Conservation (phyloP, 2,329 filamentous ascomycete species). For the Aspergillus tubingensis region DNA sequence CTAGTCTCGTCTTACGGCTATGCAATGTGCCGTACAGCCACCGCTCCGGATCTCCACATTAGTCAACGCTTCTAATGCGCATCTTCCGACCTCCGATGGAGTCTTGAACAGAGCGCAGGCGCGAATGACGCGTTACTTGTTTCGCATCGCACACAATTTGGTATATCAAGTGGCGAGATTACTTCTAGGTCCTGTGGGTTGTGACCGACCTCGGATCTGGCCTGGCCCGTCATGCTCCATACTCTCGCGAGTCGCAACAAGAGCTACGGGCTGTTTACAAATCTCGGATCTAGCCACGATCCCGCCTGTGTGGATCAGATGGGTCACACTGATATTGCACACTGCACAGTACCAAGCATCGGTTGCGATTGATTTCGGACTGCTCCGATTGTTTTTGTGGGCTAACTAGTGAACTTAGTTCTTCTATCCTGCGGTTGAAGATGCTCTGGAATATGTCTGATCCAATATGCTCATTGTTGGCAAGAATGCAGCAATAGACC, state of each 20-base stretch:
- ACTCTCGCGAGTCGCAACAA: background rate
- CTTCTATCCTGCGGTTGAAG: background rate
- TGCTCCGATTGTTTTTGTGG: background rate
- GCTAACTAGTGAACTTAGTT: background rate
- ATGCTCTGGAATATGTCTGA: background rate
- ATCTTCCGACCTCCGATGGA: background rate
- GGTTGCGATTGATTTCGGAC: background rate
- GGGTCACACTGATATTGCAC: constrained; percentile 1
- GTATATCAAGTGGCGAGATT: background rate
- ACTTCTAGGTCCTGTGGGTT: background rate
- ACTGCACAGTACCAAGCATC: background rate
- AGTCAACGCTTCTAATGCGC: background rate
- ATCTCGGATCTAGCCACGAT: constrained; percentile 1
- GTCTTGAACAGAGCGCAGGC: background rate
- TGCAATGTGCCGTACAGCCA: constrained; percentile 2
- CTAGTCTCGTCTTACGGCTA: background rate
- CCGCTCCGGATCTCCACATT: background rate
- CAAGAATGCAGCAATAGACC: background rate
- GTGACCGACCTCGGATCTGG: background rate
- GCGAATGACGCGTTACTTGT: background rate
- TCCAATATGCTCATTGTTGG: background rate
- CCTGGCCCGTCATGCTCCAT: background rate
- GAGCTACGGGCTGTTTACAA: background rate
- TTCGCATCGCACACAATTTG: background rate
- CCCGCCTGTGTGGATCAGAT: background rate